Percentiles rank a stretch among this genome's conserved stretches.
phyloP scores from a whole-genome alignment of 257 asterid genomes.

The Solanum appendiculatum region DNA sequence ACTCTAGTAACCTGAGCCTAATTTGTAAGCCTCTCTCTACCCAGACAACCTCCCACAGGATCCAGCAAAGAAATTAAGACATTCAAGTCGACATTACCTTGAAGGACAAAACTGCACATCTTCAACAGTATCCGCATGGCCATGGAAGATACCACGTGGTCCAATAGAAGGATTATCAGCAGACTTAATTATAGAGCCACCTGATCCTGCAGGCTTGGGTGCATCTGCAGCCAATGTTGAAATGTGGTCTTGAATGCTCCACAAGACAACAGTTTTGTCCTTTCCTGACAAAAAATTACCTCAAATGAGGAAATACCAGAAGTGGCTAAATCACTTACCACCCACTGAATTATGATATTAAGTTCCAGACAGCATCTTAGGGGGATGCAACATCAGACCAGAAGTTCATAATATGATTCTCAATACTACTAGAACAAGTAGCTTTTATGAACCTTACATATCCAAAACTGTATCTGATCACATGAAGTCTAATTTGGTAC shows the following conservation, averaged over 20 bases:
- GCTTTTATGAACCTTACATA: not conserved
- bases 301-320: not conserved
- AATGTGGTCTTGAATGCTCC: conserved; percentile 96
- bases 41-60: not conserved
- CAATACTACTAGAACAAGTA: not conserved
- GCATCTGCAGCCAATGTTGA: conserved; percentile 66
- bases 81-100: conserved; percentile 40
- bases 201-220: conserved; percentile 41
- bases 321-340: conserved; percentile 1
- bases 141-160: conserved; percentile 85
- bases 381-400: not conserved
- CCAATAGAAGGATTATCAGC: conserved; percentile 75
- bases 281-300: conserved; percentile 45
- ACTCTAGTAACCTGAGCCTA: not conserved
- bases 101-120: conserved; percentile 98
- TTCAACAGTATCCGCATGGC: conserved; percentile 92
- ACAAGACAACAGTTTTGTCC: conserved; percentile 88
- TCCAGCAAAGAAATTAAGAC: not conserved
- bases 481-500: not conserved
- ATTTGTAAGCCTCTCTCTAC: not conserved
- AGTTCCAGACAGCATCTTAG: not conserved
- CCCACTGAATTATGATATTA: not conserved
- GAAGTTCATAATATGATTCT: not conserved
- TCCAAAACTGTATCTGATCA: not conserved
- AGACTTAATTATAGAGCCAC: conserved; percentile 59